Conservation (phyloP, 202 grass and related monocot genomes). For the Setaria viridis region DNA sequence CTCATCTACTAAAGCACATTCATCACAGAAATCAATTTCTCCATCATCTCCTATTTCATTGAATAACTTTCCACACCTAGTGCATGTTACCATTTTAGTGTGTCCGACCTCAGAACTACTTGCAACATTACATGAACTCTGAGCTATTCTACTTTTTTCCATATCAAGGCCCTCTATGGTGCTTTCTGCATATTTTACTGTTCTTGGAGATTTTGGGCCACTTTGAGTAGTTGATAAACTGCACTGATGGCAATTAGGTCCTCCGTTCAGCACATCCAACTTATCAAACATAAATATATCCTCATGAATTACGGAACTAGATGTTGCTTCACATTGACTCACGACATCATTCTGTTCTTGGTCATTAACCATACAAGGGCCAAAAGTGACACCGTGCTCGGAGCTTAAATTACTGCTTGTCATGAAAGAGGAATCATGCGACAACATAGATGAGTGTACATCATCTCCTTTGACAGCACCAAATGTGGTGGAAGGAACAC, state of each 20-base stretch:
- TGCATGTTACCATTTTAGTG: slow-evolving; percentile 52
- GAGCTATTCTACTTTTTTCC: slow-evolving; percentile 34
- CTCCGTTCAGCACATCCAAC: slow-evolving; percentile 50
- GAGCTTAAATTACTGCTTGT: slow-evolving; percentile 80
- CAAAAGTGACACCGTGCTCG: slow-evolving; percentile 56
- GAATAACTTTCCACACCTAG: slow-evolving; percentile 63
- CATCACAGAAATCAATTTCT: slow-evolving; percentile 61
- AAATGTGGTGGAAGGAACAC: slow-evolving; percentile 76
- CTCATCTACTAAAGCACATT: slow-evolving; percentile 58
- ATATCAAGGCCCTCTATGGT: slow-evolving; percentile 26
- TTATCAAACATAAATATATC: slow-evolving; percentile 83
- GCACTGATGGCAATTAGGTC: slow-evolving; percentile 27
- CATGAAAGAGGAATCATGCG: slow-evolving; percentile 69
- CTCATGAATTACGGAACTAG: slow-evolving; percentile 48
- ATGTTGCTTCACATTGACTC: slow-evolving; percentile 57
- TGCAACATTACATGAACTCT: slow-evolving; percentile 27
- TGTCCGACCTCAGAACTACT: slow-evolving; percentile 34
- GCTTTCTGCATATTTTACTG: slow-evolving; percentile 31
- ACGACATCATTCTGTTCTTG: slow-evolving; percentile 52
- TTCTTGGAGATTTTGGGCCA: slow-evolving; percentile 34
- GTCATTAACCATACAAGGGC: slow-evolving; percentile 61
- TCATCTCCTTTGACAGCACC: slow-evolving; percentile 59
- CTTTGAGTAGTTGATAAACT: slow-evolving; percentile 29
- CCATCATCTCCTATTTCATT: slow-evolving; percentile 34
- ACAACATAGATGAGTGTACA: slow-evolving; percentile 52